Evolutionary conservation across 257 asterid species (phyloP), one percentile per base, ranked within the genome.

Genomic region (Marsdenia floribunda): DNA sequence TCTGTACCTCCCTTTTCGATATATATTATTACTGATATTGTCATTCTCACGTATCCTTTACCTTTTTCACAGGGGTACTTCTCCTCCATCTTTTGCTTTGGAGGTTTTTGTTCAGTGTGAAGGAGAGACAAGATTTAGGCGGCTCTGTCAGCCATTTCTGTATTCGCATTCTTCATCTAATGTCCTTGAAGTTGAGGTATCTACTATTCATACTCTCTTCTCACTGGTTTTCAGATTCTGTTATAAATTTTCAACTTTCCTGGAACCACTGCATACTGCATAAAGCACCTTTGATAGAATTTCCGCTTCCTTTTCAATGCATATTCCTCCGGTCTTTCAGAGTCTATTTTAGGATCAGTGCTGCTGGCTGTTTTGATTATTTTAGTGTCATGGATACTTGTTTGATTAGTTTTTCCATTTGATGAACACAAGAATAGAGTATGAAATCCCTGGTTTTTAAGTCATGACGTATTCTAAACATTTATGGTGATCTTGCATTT

Each of bases 121-220:
- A 87, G 97, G 98, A 73, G 98, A 92, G 87, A 78, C 98, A 14
- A 89, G 96, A 83, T 94, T 94, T 86, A 90, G 98, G 85, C 92
- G 97, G 86, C 85, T 94, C 68, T 89, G 96, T 79, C 87, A 84
- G 79, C 99, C 99, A 74, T 94, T 88, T 84, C 77, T 94, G 78
- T 94, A 92, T 82, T 94, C 98, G 54, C 99, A 86, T 81, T 92
- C 98, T 77, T 92, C 99, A 59, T 94, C 99, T 72, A 92, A 90
- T 83, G 90, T 87, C 75, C 97, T 94, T 67, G 99, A 94, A 82
- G 84, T 94, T 83, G 99, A 94, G 97, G 99, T 94, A 83, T 76
- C 47, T 78, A 26, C 19, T 72, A 74, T 29, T 26, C 47, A 40
- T 53, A n/a, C 71, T 55, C 47, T 19, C 22, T 16, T 7, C 52